Conservation (phyloP, 2,329 filamentous ascomycete species). For the Stagonosporopsis vannaccii region DNA sequence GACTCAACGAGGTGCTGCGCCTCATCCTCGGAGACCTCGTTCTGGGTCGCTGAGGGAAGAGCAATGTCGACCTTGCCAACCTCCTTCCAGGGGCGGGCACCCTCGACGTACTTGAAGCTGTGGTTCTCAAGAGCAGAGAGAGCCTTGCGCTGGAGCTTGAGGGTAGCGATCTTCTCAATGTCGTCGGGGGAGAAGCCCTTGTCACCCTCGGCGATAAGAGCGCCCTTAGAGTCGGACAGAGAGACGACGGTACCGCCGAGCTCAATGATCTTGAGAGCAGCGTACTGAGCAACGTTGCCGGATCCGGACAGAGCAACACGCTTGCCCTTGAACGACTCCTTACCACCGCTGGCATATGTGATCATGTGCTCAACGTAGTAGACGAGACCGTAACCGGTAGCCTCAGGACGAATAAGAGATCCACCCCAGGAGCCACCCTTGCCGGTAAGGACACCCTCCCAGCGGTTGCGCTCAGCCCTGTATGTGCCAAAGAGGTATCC, state of each 20-base stretch:
- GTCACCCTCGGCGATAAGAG: conserved; percentile 76
- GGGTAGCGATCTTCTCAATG: conserved; percentile 76
- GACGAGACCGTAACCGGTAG: conserved; percentile 93
- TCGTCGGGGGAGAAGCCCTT: conserved; percentile 79
- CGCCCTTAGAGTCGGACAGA: conserved; percentile 89
- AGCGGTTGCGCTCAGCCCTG: conserved; percentile 85
- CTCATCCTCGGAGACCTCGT: conserved; percentile 94
- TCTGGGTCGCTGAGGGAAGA: conserved; percentile 93
- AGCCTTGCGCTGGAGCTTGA: conserved; percentile 88
- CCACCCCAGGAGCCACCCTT: conserved; percentile 96
- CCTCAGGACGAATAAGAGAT: conserved; percentile 92
- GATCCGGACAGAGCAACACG: conserved; percentile 94
- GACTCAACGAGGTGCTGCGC: conserved; percentile 79
- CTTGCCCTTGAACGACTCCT: conserved; percentile 88
- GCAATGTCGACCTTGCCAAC: conserved; percentile 89
- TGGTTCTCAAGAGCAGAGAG: conserved; percentile 74
- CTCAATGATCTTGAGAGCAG: conserved; percentile 94
- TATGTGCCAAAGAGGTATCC: conserved; percentile 96
- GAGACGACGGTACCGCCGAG: conserved; percentile 92
- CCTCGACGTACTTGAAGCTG: conserved; percentile 85
- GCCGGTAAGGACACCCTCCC: conserved; percentile 95
- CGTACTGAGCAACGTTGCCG: conserved; percentile 97
- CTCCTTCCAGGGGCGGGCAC: conserved; percentile 89
- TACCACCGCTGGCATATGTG: conserved; percentile 77
- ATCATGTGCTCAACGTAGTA: conserved; percentile 70